phyloP scores from a whole-genome alignment of 2,329 filamentous ascomycete genomes.

The Sporothrix humicola region DNA sequence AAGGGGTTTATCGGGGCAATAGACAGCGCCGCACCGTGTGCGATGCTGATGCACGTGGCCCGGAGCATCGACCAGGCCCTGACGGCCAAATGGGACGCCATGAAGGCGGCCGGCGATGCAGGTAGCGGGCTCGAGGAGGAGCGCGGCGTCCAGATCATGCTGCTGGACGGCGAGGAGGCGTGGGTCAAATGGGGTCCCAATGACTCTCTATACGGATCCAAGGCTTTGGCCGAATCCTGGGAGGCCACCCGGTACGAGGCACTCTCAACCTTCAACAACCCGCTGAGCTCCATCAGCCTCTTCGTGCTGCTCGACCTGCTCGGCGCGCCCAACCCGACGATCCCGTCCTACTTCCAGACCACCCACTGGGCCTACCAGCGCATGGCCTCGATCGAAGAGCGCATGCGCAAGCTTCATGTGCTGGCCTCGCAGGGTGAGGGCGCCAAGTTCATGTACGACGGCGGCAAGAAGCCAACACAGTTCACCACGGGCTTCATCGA shows the following conservation, averaged over 20 bases:
- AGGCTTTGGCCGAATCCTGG: conserved; percentile 81
- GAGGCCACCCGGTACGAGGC: conserved; percentile 71
- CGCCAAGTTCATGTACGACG: conserved; percentile 69
- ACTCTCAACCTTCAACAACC: conserved; percentile 74
- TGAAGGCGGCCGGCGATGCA: conserved; percentile 64
- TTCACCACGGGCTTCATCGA: conserved; percentile 64
- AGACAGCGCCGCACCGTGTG: conserved; percentile 92
- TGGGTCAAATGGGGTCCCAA: conserved; percentile 78
- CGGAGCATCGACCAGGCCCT: conserved; percentile 79
- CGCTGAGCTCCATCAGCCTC: conserved; percentile 78
- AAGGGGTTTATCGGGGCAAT: conserved; percentile 90
- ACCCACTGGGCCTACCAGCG: conserved; percentile 82
- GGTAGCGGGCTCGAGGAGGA: conserved; percentile 69
- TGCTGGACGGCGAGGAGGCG: conserved; percentile 94
- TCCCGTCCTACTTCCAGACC: conserved; percentile 79
- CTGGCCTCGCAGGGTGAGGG: conserved; percentile 53
- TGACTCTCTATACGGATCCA: conserved; percentile 87
- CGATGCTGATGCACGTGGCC: conserved; percentile 87
- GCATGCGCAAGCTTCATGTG: conserved; percentile 62
- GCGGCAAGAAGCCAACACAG: conserved; percentile 56
- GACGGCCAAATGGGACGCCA: conserved; percentile 79
- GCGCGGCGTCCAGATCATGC: conserved; percentile 83
- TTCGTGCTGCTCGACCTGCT: conserved; percentile 63
- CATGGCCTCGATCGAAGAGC: conserved; percentile 67
- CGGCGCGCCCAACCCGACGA: conserved; percentile 60